Conservation (phyloP, 306 rosid genomes). For the Rosa persica region DNA sequence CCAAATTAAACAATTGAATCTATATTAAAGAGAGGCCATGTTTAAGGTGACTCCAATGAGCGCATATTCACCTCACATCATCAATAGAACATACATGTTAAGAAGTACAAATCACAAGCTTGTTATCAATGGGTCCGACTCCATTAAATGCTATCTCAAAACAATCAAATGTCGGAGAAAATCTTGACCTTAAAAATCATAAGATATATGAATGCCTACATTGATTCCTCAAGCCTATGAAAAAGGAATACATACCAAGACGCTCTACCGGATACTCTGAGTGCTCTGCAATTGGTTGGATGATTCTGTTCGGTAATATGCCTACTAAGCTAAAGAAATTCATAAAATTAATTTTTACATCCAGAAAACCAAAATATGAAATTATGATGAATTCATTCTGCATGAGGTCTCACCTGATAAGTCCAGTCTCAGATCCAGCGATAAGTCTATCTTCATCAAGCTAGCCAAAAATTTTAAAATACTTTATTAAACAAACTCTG, state of each 20-base stretch:
- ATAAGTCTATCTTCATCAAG: conserved; percentile 93
- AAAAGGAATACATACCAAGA: conserved; percentile 55
- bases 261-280: conserved; percentile 82
- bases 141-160: neutral
- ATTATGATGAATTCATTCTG: conserved; percentile 17
- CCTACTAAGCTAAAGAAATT: conserved; percentile 60
- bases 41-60: neutral
- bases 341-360: neutral
- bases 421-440: conserved; percentile 87
- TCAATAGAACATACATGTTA: neutral
- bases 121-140: neutral
- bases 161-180: neutral
- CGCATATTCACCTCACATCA: neutral
- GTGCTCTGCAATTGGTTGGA: conserved; percentile 94
- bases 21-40: neutral
- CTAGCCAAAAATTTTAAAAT: conserved; percentile 31
- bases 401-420: conserved; percentile 67
- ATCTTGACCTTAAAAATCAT: neutral
- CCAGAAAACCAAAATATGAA: conserved; percentile 12
- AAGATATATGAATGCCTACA: neutral
- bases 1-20: neutral
- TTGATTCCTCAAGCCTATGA: conserved; percentile 4
- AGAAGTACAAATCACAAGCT: neutral
- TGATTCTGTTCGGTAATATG: conserved; percentile 80
- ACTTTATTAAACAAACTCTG: conserved; percentile 9